These are phyloP conservation scores for Alternaria gansuensis DNA, from an alignment of 2,329 filamentous ascomycete species.

Conservation along the genomic window DNA sequence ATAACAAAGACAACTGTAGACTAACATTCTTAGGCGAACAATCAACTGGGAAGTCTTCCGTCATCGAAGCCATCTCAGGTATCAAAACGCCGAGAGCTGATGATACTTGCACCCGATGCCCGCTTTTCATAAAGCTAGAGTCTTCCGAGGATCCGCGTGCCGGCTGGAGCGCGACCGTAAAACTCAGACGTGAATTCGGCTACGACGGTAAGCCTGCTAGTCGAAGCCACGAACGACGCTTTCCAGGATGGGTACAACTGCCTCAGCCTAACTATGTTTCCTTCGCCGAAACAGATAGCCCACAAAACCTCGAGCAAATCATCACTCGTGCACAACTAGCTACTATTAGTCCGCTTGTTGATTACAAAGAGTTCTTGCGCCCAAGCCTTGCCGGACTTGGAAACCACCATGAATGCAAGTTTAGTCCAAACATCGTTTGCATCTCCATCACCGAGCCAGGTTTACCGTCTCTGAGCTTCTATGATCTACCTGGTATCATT, in stretches of 20 bases:
- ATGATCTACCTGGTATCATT: constrained; percentile 85
- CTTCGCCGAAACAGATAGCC: constrained; percentile 72
- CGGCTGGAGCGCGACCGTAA: constrained; percentile 73
- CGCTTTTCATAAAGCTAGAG: constrained; percentile 78
- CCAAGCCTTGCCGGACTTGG: constrained; percentile 9
- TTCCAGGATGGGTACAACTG: constrained; percentile 69
- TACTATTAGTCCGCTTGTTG: constrained; percentile 71
- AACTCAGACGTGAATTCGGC: constrained; percentile 70
- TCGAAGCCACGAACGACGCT: constrained; percentile 55
- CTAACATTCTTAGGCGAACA: constrained; percentile 65
- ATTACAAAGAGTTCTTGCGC: constrained; percentile 55
- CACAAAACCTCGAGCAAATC: constrained; percentile 70
- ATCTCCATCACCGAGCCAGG: constrained; percentile 77
- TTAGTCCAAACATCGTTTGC: constrained; percentile 82
- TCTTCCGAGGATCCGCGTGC: constrained; percentile 57
- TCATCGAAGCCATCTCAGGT: constrained; percentile 61
- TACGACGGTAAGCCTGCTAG: constrained; percentile 56
- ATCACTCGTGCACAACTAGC: constrained; percentile 80
- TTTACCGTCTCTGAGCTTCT: constrained; percentile 80
- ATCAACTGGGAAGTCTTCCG: constrained; percentile 79
- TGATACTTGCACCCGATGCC: constrained; percentile 81
- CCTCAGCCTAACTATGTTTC: constrained; percentile 55
- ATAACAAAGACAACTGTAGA: too few species aligned
- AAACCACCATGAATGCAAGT: constrained; percentile 64
- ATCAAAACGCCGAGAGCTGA: constrained; percentile 75